phyloP scores from a whole-genome alignment of 768 basidiomycete genomes.

The Boletus huronensis region DNA sequence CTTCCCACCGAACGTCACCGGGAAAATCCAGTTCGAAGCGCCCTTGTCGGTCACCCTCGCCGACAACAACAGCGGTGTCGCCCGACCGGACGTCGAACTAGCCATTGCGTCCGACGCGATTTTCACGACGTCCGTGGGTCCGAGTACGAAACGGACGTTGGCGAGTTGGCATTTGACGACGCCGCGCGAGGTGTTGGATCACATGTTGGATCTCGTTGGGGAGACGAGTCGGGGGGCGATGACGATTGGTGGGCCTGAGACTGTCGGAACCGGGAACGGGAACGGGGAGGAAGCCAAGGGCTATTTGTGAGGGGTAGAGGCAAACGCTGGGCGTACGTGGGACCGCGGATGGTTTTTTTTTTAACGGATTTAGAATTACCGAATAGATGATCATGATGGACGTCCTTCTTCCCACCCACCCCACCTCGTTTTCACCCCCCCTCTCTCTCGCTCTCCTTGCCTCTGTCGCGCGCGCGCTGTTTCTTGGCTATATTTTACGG shows the following conservation, averaged over 20 bases:
- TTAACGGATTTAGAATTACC: no score
- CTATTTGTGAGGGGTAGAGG: slow-evolving; percentile 20
- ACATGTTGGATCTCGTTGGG: slow-evolving; percentile 63
- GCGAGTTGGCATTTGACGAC: slow-evolving; percentile 92
- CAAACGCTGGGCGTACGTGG: no score
- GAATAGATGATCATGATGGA: no score
- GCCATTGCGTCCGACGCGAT: slow-evolving; percentile 63
- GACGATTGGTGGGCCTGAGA: background rate
- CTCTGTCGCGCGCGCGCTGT: no score
- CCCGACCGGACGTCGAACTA: slow-evolving; percentile 53
- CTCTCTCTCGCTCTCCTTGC: no score
- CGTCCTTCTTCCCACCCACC: no score
- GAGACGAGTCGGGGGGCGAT: slow-evolving; percentile 15
- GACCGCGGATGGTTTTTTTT: no score
- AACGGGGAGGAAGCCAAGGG: slow-evolving; percentile 13
- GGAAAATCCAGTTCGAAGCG: slow-evolving; percentile 48
- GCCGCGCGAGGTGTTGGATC: slow-evolving; percentile 81
- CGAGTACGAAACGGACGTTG: slow-evolving; percentile 82
- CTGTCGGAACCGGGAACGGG: background rate
- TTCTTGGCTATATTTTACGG: no score
- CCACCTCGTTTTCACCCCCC: no score
- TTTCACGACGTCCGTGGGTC: slow-evolving; percentile 94
- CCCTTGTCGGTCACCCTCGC: slow-evolving; percentile 50
- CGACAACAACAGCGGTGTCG: slow-evolving; percentile 11
- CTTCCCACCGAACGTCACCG: slow-evolving; percentile 42